Percentiles rank a stretch among this genome's conserved stretches.
These are phyloP conservation scores for Arthroderma uncinatum DNA, from an alignment of 2,329 filamentous ascomycete genomes.

Conservation along the genomic window DNA sequence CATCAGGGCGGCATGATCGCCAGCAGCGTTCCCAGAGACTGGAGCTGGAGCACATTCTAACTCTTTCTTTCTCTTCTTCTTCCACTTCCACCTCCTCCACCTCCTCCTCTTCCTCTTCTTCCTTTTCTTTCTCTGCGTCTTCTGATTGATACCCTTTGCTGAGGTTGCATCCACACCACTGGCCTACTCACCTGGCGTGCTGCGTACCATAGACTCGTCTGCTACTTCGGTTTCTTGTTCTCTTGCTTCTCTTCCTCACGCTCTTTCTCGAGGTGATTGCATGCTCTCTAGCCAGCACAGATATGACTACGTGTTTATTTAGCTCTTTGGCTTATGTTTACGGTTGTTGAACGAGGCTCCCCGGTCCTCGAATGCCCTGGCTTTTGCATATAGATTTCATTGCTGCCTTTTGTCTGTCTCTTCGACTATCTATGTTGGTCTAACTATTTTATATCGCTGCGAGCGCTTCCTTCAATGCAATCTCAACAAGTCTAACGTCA, in stretches of 20 bases:
- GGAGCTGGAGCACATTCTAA: constrained; percentile 54
- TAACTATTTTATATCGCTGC: too few species aligned
- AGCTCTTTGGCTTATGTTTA: not conserved
- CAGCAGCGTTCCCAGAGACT: constrained; percentile 45
- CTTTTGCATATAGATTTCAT: constrained; percentile 2
- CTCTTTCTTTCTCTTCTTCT: constrained; percentile 13
- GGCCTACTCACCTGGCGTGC: not conserved
- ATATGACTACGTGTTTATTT: not conserved
- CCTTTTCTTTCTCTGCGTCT: constrained; percentile 2
- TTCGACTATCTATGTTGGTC: not conserved
- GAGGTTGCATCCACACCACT: not conserved
- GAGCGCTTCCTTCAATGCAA: too few species aligned
- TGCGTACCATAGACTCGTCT: not conserved
- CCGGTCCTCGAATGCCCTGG: not conserved
- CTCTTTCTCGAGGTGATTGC: not conserved
- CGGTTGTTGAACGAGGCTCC: constrained; percentile 1
- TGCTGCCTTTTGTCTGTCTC: not conserved
- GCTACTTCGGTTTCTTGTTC: not conserved
- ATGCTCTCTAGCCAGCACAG: not conserved
- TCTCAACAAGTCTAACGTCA: too few species aligned
- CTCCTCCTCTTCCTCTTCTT: not conserved
- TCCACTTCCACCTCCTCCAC: too few species aligned
- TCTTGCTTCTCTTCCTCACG: not conserved
- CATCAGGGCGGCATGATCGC: constrained; percentile 39
- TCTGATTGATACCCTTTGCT: constrained; percentile 10